Evolutionary conservation across 1,284 basidiomycete species (phyloP), one percentile per base, ranked within the genome.

Genomic region (Polyporus tsugae): DNA sequence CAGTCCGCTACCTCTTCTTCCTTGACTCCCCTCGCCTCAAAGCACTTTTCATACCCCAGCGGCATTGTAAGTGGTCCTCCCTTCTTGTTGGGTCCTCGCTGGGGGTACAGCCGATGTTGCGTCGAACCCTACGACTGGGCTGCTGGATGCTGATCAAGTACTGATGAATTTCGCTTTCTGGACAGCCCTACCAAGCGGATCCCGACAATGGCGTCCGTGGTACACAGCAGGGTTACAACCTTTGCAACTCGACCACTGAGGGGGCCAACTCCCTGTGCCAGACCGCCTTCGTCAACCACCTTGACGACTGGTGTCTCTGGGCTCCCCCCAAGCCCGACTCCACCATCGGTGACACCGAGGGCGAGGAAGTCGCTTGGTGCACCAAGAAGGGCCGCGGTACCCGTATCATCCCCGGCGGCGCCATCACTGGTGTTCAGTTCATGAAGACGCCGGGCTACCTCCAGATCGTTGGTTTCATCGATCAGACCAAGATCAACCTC

Each of bases 361-460:
- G 83, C 46, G 82, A 89, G 76, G 89, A 87, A 71, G 89, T 94
- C 22, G 88, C 91, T 0, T 94, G 87, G 87, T 95, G 92, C 82
- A 91, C 91, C 44, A 89, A 88, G 76, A 83, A 85, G 62, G 88
- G 89, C 19, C 85, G 85, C 66, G 91, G 92, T 9, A 83, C 89
- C 0, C 90, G 92, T 61, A 77, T 86, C 38, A 91, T 94, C 33
- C 90, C 90, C 57, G 79, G 84, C 19, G 89, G 88, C 29, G 82
- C 90, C 7, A 81, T 94, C 69, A 81, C 83, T 39, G 91, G 90
- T 71, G 84, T 91, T 2, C 91, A 93, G 77, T 86, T 90, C 76
- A 84, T 91, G 38, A 81, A 85, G 72, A 91, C 90, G 0, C 84
- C 85, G 13, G 84, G 89, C 73, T 94, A 93, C 76, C 81, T 92